Evolutionary conservation across 306 rosid genomes (phyloP).

Genomic region (Fragaria nilgerrensis): DNA sequence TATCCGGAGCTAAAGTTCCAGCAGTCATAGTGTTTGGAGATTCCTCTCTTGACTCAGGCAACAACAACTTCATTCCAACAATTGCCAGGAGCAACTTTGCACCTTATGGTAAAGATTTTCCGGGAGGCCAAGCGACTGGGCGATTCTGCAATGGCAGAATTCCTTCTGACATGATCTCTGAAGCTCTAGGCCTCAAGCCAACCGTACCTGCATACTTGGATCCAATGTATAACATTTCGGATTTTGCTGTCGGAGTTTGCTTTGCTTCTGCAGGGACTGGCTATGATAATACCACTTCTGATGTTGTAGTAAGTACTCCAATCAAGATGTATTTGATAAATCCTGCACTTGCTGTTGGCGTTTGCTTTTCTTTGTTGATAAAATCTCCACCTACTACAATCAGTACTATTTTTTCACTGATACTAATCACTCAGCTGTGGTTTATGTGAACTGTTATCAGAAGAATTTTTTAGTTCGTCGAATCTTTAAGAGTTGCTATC

Average conservation of each 20-base stretch:
- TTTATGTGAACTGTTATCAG: not conserved
- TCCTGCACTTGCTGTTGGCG: not conserved
- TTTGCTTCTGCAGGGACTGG: constrained; percentile 75
- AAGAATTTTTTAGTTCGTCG: not conserved
- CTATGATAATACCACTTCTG: constrained; percentile 56
- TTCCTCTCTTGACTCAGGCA: constrained; percentile 66
- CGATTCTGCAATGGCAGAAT: constrained; percentile 61
- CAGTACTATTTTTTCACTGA: not conserved
- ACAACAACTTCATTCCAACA: constrained; percentile 73
- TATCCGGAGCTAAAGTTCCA: constrained; percentile 37
- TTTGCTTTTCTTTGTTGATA: too few relatives aligned
- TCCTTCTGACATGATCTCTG: constrained; percentile 53
- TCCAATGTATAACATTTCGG: constrained; percentile 41
- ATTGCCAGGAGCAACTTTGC: constrained; percentile 51
- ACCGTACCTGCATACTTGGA: constrained; percentile 58
- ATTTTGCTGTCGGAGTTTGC: constrained; percentile 65
- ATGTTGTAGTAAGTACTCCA: constrained; percentile 43
- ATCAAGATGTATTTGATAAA: not conserved
- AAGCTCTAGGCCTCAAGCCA: constrained; percentile 51
- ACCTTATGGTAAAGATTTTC: constrained; percentile 65
- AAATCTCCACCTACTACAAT: not conserved
- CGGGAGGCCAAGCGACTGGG: constrained; percentile 43
- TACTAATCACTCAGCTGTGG: not conserved
- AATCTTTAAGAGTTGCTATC: not conserved
- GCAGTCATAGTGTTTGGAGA: constrained; percentile 64